Base-by-base conservation (phyloP, 352 stramenopile genomes). In the Globisporangium lucens region DNA sequence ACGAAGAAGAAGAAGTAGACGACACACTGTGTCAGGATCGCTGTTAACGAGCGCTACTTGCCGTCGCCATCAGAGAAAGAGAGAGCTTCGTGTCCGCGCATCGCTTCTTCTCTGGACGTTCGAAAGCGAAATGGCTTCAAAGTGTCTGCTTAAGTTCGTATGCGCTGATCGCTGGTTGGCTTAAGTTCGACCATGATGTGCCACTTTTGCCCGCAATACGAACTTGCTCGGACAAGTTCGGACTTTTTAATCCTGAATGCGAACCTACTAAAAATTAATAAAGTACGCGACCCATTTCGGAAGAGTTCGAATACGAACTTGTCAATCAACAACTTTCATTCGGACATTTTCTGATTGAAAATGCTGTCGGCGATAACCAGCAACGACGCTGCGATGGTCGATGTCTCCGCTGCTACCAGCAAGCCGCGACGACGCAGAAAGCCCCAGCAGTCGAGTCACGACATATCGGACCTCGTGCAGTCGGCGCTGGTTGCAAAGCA, bases 401-500 rank as follows among this genome's bases (percentile, higher is more conserved):
- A 60, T 20, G 29, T 29, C 29, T 29, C 29, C 8, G 55, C 55
- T 38, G 55, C 55, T 60, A 20, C 15, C 10, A n/a, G 17, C 15
- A 60, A 43, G 29, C 55, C n/a, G 8, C 29, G 55, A 0, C n/a
- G 55, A 29, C 55, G 29, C 29, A 60, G n/a, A 15, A 69, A 43
- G 24, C 43, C 46, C 7, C 58, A 35, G 20, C 47, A 52, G 3
- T n/a, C 27, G 58, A 43, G 20, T 49, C 57, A 61, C 6, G 6
- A 46, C 13, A 36, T 70, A 20, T 49, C 49, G 24, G 65, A 41
- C 2, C 15, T 57, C 10, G 57, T 70, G 35, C 33, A 70, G 20
- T 33, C 12, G 9, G 65, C 49, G 24, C 41, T 70, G 17, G n/a
- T 2, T 1, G 49, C 59, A 8, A 64, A 61, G 27, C 57, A 66